These are phyloP conservation scores for Cocos nucifera DNA, from an alignment of 176 grass and related monocot species.

Conservation along the genomic window DNA sequence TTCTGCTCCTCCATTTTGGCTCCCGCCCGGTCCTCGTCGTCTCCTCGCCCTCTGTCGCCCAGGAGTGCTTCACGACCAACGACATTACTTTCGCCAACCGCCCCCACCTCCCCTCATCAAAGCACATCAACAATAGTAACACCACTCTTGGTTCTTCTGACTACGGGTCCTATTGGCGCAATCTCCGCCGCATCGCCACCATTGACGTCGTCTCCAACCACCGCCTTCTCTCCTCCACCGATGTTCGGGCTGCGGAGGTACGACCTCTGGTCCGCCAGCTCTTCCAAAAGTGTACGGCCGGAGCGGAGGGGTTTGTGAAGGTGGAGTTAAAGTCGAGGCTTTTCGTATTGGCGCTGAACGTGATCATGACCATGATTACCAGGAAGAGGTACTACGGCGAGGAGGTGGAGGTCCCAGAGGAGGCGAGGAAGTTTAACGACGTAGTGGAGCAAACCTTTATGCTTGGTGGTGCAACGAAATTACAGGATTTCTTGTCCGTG, in stretches of 20 bases:
- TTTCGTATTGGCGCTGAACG: not conserved
- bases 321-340: conserved; percentile 1
- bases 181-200: not conserved
- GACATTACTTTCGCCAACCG: too few relatives aligned
- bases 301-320: not conserved
- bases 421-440: not conserved
- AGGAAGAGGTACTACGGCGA: not conserved
- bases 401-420: not conserved
- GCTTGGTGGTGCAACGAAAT: not conserved
- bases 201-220: not conserved
- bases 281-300: not conserved
- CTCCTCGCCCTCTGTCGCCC: too few relatives aligned
- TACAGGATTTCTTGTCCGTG: not conserved
- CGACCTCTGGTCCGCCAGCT: not conserved
- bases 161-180: not conserved
- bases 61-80: too few relatives aligned
- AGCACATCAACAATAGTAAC: not conserved
- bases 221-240: not conserved
- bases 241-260: not conserved
- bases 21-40: too few relatives aligned
- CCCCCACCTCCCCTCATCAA: too few relatives aligned
- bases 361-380: not conserved
- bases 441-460: not conserved
- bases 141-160: not conserved
- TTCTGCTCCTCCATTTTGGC: too few relatives aligned